Base-by-base conservation (phyloP, 2,329 filamentous ascomycete genomes). In the Tolypocladium endophyticum region DNA sequence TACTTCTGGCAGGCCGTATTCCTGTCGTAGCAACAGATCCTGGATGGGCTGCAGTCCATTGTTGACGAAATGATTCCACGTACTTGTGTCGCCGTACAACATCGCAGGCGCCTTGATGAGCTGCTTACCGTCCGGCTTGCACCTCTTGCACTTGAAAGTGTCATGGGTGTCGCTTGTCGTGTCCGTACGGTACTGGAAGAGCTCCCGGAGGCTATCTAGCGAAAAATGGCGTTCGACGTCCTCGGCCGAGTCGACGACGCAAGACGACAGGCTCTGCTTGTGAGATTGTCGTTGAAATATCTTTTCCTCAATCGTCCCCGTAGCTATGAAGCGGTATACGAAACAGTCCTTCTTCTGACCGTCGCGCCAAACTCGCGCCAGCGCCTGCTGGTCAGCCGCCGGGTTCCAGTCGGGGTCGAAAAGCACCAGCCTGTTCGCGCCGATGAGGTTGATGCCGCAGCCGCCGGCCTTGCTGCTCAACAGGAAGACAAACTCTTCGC, bases 311-410 rank as follows among this genome's bases (percentile, higher is more conserved):
- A 99, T 99, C 0, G 92, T 97, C 4, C 94, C 94, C 0, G 95
- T 97, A 0, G 92, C 90, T 68, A 99, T 99, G 76, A 99, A 99
- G n/a, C 94, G 89, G 73, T 99, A 99, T 20, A 99, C 94, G 68
- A 99, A 99, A 70, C 94, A 99, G 70, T 99, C 94, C 71, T 99
- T 99, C 81, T 95, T 97, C 74, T 99, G 94, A 0, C 94, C 94
- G 68, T 99, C 94, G 80, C 94, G 90, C 94, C 94, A 99, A 25
- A 99, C 94, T 78, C 94, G 89, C 41, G 94, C 94, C 36, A 99
- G 82, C 4, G 94, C 94, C 76, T 99, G 94, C 73, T 99, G 94
- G 70, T 99, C 94, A 0, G 94, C 92, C 4, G 94, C 94, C 0
- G 94, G 94, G 68, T 99, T 99, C 94, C 94, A 99, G 73, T 94